Percentiles rank a stretch among this genome's conserved stretches.
phyloP scores from a whole-genome alignment of 2,329 filamentous ascomycete species.

The Kalmusia sp. region DNA sequence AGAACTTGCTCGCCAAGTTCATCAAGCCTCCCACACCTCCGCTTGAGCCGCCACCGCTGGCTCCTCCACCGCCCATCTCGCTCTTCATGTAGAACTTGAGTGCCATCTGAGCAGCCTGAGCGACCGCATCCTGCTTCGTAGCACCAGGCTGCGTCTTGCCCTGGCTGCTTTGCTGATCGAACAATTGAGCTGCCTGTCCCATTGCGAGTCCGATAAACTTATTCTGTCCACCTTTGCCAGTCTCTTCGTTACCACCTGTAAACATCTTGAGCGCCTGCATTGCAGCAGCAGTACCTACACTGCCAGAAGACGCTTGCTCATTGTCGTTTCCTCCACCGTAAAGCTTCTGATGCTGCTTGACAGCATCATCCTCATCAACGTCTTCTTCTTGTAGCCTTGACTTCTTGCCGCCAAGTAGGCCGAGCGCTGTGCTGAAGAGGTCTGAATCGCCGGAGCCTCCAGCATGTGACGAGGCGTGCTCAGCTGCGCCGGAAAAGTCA shows the following conservation, averaged over 20 bases:
- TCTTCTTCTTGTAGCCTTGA: slow-evolving; percentile 58
- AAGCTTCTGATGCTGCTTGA: slow-evolving; percentile 77
- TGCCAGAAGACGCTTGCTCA: slow-evolving; percentile 53
- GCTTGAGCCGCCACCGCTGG: slow-evolving; percentile 52
- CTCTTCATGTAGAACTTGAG: slow-evolving; percentile 91
- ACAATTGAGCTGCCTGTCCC: slow-evolving; percentile 83
- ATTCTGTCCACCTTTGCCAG: slow-evolving; percentile 67
- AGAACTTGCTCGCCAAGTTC: slow-evolving; percentile 69
- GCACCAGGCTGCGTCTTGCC: slow-evolving; percentile 64
- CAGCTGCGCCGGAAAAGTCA: slow-evolving; percentile 61
- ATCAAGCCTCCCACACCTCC: slow-evolving; percentile 59
- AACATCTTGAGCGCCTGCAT: slow-evolving; percentile 86
- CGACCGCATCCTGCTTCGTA: slow-evolving; percentile 81
- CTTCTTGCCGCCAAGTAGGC: slow-evolving; percentile 62
- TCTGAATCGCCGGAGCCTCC: slow-evolving; percentile 56
- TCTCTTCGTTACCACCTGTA: slow-evolving; percentile 58
- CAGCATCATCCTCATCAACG: slow-evolving; percentile 70
- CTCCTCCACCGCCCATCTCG: slow-evolving; percentile 59
- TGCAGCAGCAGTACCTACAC: slow-evolving; percentile 73
- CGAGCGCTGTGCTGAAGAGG: slow-evolving; percentile 65
- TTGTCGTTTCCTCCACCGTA: slow-evolving; percentile 62
- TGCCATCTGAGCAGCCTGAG: slow-evolving; percentile 83
- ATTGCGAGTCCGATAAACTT: slow-evolving; percentile 86
- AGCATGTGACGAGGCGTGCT: slow-evolving; percentile 63
- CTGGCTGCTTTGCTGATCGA: slow-evolving; percentile 64